A percentile compares a stretch with the other conserved stretches of the same genome.
Evolutionary conservation across 1,284 basidiomycete genomes (phyloP).

Genomic region (Xerocomus minutiporus): DNA sequence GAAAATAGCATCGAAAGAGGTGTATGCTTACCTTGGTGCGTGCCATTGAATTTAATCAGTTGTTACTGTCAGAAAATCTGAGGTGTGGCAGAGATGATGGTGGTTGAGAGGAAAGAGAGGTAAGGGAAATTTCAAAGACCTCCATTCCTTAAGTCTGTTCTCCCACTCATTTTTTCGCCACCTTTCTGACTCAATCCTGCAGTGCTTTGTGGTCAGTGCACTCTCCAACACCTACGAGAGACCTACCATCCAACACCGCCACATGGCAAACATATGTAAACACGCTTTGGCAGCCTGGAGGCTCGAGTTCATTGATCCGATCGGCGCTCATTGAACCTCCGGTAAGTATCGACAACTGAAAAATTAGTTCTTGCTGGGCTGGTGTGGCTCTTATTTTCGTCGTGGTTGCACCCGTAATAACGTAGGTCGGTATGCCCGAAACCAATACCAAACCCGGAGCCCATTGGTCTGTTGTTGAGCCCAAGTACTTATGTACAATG

Average conservation of each 20-base stretch:
- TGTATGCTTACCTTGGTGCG: constrained; percentile 27
- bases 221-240: neutral
- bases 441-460: too few relatives aligned
- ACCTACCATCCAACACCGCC: neutral
- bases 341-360: neutral
- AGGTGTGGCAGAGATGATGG: constrained; percentile 14
- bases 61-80: constrained; percentile 3
- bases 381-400: too few relatives aligned
- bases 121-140: constrained; percentile 1
- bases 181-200: constrained; percentile 1
- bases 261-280: neutral
- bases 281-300: neutral
- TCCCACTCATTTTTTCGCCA: constrained; percentile 1
- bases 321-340: too few relatives aligned
- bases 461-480: too few relatives aligned
- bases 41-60: constrained; percentile 19
- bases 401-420: too few relatives aligned
- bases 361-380: too few relatives aligned
- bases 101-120: constrained; percentile 19
- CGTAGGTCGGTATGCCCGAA: too few relatives aligned
- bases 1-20: neutral
- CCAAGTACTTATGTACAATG: neutral
- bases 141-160: constrained; percentile 15
- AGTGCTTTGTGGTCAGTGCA: constrained; percentile 3
- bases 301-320: neutral